Evolutionary conservation across 805 yeast genomes (phyloP), one percentile per base, ranked within the genome.

Genomic region (Starmerella floricola): DNA sequence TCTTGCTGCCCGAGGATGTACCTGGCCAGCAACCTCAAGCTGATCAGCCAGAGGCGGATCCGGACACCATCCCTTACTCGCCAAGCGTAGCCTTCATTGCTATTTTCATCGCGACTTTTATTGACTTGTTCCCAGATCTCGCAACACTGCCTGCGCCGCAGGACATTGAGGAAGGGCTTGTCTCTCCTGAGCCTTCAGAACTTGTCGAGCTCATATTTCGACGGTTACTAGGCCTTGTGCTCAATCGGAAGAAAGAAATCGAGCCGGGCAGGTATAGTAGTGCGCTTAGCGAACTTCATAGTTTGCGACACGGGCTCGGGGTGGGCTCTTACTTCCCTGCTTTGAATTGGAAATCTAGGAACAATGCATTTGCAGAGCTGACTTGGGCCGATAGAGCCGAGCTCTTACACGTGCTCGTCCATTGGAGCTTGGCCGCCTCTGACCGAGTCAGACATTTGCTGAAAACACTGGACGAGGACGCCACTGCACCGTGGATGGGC

Each of bases 221-320:
- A 40, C 50, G 65, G 16, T 50, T 62, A 27, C 50, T 65, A 31
- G 54, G 57, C 12, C 55, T 63, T 5, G 60, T 59, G 13, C 51
- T 65, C 23, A 65, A 65, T 46, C 59, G 69, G 35, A 64, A 64
- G 41, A 64, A 65, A 46, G 60, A 56, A 23, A 55, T 65, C 38
- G 69, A 65, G 52, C 49, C 52, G 6, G 64, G 61, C 8, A 49
- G 54, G 31, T 65, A 59, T 44, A 46, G 48, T 16, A 51, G 65
- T 13, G 65, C 69, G 4, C 48, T 66, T 19, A 65, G 62, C 24
- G 68, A 66, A 46, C 54, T 63, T 6, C 57, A 60, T 20, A 40
- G 55, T 8, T 51, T 45, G 31, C 49, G 58, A 10, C 40, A 53
- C 10, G 31, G 50, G 3, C 48, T 60, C 26, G 65, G 64, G 3